Evolutionary conservation across 2,329 filamentous ascomycete species (phyloP), one percentile per base, ranked within the genome.

Genomic region (Tolypocladium pustulatum): DNA sequence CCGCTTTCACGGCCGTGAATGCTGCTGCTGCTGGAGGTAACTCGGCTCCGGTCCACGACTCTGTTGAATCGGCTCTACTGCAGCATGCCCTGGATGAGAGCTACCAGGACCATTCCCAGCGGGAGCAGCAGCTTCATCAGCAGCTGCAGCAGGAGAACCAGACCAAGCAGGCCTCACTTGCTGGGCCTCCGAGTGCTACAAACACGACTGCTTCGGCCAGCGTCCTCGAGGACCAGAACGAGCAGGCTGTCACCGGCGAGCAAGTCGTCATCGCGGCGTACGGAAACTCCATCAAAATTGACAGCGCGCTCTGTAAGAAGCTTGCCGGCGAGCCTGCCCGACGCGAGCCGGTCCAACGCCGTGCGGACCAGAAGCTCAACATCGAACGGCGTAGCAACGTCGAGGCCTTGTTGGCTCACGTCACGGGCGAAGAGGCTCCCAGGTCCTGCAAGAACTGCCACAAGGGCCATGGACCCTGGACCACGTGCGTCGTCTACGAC

Each of bases 401-500:
- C 52, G 82, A 85, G 67, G 81, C 82, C 0, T 66, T 84, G 43
- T 79, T 85, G 58, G 80, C 79, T 25, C 81, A 84, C 63, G 78
- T 84, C 54, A 78, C 81, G 2, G 82, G 82, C 40, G 72, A 76
- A 34, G 69, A 74, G 37, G 76, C 78, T 0, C 64, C 73, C 0
- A 72, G 74, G n/a, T 73, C 79, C 0, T 85, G 82, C 69, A 82
- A 82, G 68, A 84, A 82, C 68, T 85, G 82, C 66, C 76, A 78
- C 68, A 84, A 83, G 66, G 81, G 81, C 4, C 80, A 84, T 60
- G 82, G 82, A 0, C 82, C 82, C 0, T 85, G 81, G 81, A 80
- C 74, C 1, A 74, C 75, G 20, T 85, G 82, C 62, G 75, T 85
- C n/a, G 72, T 83, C n/a, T 78, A 82, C 27, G 78, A 79, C 54